Evolutionary conservation across 176 grass and related monocot genomes (phyloP).

Genomic region (Oryza nivara): DNA sequence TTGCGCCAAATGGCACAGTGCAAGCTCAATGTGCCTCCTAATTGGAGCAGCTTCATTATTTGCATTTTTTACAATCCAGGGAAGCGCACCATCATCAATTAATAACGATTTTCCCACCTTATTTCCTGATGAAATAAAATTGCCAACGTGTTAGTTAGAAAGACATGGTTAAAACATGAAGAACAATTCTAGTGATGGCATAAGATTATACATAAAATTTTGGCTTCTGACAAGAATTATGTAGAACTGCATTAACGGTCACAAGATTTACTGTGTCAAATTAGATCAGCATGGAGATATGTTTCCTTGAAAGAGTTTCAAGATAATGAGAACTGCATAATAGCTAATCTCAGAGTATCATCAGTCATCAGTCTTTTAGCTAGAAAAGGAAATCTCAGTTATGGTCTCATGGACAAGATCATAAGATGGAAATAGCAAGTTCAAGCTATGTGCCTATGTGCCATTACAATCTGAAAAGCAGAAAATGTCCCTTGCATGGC

Average conservation of each 20-base stretch:
- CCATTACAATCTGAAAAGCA: neutral
- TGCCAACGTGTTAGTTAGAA: constrained; percentile 30
- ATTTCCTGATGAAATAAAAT: constrained; percentile 58
- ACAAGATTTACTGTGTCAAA: neutral
- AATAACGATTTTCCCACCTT: constrained; percentile 83
- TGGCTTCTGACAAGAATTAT: neutral
- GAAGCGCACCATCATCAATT: constrained; percentile 91
- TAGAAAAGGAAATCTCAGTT: neutral
- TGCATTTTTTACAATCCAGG: constrained; percentile 97
- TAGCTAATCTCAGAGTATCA: neutral
- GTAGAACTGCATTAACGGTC: neutral
- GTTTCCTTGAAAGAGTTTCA: neutral
- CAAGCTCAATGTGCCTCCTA: constrained; percentile 93
- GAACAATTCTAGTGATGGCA: neutral
- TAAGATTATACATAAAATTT: neutral
- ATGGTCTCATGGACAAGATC: neutral
- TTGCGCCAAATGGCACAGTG: constrained; percentile 94
- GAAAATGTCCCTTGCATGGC: neutral
- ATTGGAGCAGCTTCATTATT: constrained; percentile 99
- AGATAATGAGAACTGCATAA: neutral
- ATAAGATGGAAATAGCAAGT: neutral
- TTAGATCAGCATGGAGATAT: constrained; percentile 1
- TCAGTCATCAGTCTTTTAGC: neutral
- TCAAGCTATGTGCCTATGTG: neutral
- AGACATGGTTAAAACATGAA: constrained; percentile 6